A percentile compares a stretch with the other conserved stretches of the same genome.
Evolutionary conservation across 1,284 basidiomycete species (phyloP).

Genomic region (Heterobasidion occidentale): DNA sequence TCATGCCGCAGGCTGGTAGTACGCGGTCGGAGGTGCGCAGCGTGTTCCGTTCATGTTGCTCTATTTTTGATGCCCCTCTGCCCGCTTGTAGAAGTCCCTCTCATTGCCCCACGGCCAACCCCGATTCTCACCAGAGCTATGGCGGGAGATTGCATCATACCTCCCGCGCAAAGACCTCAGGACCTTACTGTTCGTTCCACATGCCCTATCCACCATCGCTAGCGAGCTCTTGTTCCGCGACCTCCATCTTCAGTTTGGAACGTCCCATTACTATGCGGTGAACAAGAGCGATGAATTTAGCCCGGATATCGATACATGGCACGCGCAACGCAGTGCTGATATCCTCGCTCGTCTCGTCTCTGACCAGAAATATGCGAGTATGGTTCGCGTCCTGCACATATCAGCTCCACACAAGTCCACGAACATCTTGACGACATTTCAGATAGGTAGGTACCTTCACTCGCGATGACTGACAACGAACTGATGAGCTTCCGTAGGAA

Average conservation of each 20-base stretch:
- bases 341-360: conserved; percentile 59
- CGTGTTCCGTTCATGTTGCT: conserved; percentile 8
- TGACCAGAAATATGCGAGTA: conserved; percentile 47
- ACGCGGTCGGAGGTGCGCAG: conserved; percentile 15
- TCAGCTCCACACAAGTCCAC: conserved; percentile 39
- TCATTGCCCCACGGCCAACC: conserved; percentile 17
- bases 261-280: conserved; percentile 1
- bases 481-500: conserved; percentile 30
- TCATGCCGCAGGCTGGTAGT: conserved; percentile 35
- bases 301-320: conserved; percentile 32
- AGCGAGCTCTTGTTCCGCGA: conserved; percentile 58
- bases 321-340: conserved; percentile 59
- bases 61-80: not conserved
- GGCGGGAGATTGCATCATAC: conserved; percentile 58
- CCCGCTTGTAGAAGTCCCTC: not conserved
- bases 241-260: conserved; percentile 51
- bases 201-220: conserved; percentile 58
- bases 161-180: conserved; percentile 59
- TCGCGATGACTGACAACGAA: not conserved
- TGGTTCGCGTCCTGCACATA: conserved; percentile 48
- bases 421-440: conserved; percentile 50
- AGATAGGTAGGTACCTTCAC: conserved; percentile 37
- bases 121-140: conserved; percentile 59
- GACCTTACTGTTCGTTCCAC: conserved; percentile 54
- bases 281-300: not conserved